Conservation (phyloP, 1,284 basidiomycete species). For the Phellopilus nigrolimitatus region DNA sequence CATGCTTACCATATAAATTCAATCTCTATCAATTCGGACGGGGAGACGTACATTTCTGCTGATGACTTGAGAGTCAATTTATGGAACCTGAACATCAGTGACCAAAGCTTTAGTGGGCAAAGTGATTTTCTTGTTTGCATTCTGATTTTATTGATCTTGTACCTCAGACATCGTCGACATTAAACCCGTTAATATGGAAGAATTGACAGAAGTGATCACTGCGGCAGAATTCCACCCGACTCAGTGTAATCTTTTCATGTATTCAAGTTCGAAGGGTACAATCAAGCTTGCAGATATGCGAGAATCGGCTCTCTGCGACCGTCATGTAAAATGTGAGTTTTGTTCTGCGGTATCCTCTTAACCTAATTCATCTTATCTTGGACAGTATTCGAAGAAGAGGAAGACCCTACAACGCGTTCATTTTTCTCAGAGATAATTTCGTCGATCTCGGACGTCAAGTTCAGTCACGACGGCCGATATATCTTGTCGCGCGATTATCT, state of each 20-base stretch:
- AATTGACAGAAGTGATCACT: conserved; percentile 99
- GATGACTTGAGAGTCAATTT: conserved; percentile 97
- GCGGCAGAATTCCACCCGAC: conserved; percentile 98
- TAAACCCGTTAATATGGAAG: conserved; percentile 99
- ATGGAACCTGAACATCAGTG: conserved; percentile 98
- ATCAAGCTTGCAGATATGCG: conserved; percentile 99
- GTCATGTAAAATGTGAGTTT: conserved; percentile 87
- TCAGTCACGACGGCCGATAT: conserved; percentile 95
- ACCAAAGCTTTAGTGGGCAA: conserved; percentile 99
- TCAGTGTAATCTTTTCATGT: conserved; percentile 99
- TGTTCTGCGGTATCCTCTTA: conserved; percentile 20
- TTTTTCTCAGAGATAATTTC: conserved; percentile 99
- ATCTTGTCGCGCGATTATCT: conserved; percentile 97
- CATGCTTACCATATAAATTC: conserved; percentile 99
- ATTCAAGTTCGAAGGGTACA: conserved; percentile 98
- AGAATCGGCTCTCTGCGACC: conserved; percentile 94
- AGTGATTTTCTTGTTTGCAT: conserved; percentile 25
- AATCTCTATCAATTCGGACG: conserved; percentile 98
- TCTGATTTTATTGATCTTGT: conserved; percentile 3
- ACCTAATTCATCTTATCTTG: conserved; percentile 12
- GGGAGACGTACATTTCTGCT: conserved; percentile 98
- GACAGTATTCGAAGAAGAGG: conserved; percentile 95
- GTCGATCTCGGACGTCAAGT: conserved; percentile 99
- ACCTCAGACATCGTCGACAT: conserved; percentile 95
- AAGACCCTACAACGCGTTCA: conserved; percentile 94